Conservation (phyloP, 495 filamentous ascomycete genomes). For the Aspergillus sparsus region DNA sequence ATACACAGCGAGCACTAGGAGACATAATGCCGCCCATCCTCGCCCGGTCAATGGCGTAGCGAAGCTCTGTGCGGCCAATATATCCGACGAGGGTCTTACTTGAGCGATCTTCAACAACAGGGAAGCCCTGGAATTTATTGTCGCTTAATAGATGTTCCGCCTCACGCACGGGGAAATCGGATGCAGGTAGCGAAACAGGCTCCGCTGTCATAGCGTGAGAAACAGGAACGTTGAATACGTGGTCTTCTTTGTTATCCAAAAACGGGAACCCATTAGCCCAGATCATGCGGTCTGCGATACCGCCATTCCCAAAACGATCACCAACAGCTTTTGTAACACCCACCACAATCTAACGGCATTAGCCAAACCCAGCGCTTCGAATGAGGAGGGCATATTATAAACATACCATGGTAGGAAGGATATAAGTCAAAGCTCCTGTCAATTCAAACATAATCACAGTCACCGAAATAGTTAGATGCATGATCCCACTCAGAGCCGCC, state of each 20-base stretch:
- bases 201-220: conserved; percentile 88
- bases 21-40: conserved; percentile 71
- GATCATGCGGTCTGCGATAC: conserved; percentile 97
- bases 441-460: conserved; percentile 99
- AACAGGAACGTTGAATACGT: conserved; percentile 94
- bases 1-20: conserved; percentile 73
- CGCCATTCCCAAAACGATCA: conserved; percentile 89
- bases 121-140: conserved; percentile 93
- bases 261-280: conserved; percentile 99
- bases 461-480: conserved; percentile 95
- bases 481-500: conserved; percentile 95
- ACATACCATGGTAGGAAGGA: conserved; percentile 86
- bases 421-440: conserved; percentile 92
- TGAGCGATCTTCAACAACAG: conserved; percentile 76
- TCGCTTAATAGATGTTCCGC: conserved; percentile 74
- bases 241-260: conserved; percentile 97
- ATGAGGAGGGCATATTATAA: conserved; percentile 2
- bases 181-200: conserved; percentile 68
- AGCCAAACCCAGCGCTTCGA: conserved; percentile 6
- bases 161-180: conserved; percentile 70
- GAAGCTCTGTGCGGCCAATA: conserved; percentile 90
- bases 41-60: conserved; percentile 87
- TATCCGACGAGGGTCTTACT: conserved; percentile 82
- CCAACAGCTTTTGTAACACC: conserved; percentile 94
- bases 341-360: conserved; percentile 73